Base-by-base conservation (phyloP, 192 early-diverging fungal species). In the Coemansia sp. region DNA sequence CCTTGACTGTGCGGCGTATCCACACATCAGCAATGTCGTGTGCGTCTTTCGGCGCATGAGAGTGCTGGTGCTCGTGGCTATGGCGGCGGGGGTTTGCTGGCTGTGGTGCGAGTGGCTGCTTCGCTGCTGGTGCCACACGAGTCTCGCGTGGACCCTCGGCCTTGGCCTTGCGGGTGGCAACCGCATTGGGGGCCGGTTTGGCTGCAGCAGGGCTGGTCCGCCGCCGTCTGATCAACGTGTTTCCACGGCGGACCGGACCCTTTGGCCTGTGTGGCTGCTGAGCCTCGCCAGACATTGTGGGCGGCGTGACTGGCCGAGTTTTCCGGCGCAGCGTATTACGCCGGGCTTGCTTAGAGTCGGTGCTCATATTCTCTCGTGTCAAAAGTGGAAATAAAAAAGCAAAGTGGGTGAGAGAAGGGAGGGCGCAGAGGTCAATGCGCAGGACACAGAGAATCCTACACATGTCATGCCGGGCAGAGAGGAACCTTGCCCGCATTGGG, bases 11-110 rank as follows among this genome's bases (percentile, higher is more conserved):
- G 19, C 14, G 34, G 35, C 63, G 62, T 38, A 21, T 40, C 53
- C 44, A 56, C 37, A 38, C 54, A 42, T 65, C 56, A 7, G 64
- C 66, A 6, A 60, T 56, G 55, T 67, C 64, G 32, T 26, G 34
- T 2, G 42, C 7, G 33, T 66, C 22, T 46, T 3, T 27, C 21
- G 44, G 44, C 22, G 44, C 44, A 24, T n/a, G n/a, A n/a, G n/a
- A n/a, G n/a, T 22, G 44, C 22, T 46, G 21, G 12, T 46, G 58
- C 24, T 60, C 36, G 27, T 54, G 43, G 37, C 36, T 62, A 36
- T 22, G 42, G 14, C 29, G 40, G 27, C 41, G 58, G 29, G 26
- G 12, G 12, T 35, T 17, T 35, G 24, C 36, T 27, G 52, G 15
- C 33, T 27, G 17, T 27, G 33, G 36, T 26, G 37, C 26, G 9